Base-by-base conservation (phyloP, 2,329 filamentous ascomycete genomes). In the Diaporthe batatas region DNA sequence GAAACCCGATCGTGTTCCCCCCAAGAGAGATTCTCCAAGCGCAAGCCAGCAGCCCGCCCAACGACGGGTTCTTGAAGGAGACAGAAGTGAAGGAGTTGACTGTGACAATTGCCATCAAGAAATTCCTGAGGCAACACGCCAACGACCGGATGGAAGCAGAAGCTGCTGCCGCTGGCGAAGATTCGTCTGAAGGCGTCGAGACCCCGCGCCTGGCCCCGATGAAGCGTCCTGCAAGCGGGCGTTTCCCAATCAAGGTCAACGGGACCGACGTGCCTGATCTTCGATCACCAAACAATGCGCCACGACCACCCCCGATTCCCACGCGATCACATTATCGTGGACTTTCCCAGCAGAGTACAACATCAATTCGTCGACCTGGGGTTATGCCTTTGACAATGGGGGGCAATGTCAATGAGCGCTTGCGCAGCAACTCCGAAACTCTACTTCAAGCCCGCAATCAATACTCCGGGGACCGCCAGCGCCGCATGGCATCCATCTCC, bases 1-100 rank as follows among this genome's bases (percentile, higher is more conserved):
- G 94, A 58, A 98, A 98, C 77, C 94, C 94, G 11, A 89, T 98
- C 73, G 89, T 88, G 73, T 96, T 96, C 77, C 95, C 95, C 4
- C 92, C 94, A 21, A 90, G 88, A 77, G 91, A 93, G 76, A 86
- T 92, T 18, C 81, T 94, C 34, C 90, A 92, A 76, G 84, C 89
- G 14, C 87, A 88, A 77, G 85, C 86, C 23, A 83, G 83, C 53
- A 90, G 85, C 64, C 88, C 88, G 23, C 86, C 89, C 1, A 89
- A 89, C 76, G 88, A 90, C 49, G 85, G 85, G 2, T 82, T 84
- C 18, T 76, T 86, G 55, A 90, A 90, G 74, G 91, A 93, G 77
- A 89, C 86, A 72, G 92, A 94, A 77, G 87, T 91, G 39, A 89
- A 88, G 18, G 90, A 91, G 73, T 86, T 91, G 11, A 84, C 86